Evolutionary conservation across 2,329 filamentous ascomycete genomes (phyloP).

Genomic region (Ophiosphaerella herpotricha): DNA sequence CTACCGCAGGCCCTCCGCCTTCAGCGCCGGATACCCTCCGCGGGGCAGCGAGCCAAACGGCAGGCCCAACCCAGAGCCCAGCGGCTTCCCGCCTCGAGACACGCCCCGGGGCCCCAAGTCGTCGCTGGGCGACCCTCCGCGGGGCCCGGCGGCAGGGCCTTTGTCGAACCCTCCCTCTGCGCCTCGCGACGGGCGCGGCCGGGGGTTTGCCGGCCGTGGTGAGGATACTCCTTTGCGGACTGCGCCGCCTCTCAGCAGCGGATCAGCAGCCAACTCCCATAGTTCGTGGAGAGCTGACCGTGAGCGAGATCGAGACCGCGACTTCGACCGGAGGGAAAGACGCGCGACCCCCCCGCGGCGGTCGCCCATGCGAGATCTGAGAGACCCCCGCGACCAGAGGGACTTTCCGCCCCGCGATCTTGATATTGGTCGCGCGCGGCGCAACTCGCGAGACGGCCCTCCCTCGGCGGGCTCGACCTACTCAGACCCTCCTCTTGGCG

Average conservation of each 20-base stretch:
- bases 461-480: conserved; percentile 72
- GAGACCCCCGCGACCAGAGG: conserved; percentile 67
- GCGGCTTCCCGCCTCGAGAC: conserved; percentile 53
- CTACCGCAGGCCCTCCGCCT: conserved; percentile 69
- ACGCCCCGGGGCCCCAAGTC: conserved; percentile 77
- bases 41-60: conserved; percentile 44
- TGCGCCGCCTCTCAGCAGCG: conserved; percentile 55
- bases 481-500: conserved; percentile 65
- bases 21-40: conserved; percentile 61
- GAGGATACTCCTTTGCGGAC: conserved; percentile 66
- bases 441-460: conserved; percentile 74
- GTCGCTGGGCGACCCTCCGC: conserved; percentile 69
- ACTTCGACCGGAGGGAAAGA: conserved; percentile 60
- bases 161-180: conserved; percentile 41
- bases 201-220: conserved; percentile 62
- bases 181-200: conserved; percentile 62
- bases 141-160: conserved; percentile 42
- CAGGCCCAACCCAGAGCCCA: conserved; percentile 35
- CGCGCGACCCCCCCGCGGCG: conserved; percentile 66
- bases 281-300: conserved; percentile 56
- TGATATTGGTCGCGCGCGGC: conserved; percentile 69
- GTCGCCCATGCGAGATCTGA: conserved; percentile 63
- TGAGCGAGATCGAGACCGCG: conserved; percentile 59
- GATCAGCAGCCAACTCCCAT: conserved; percentile 51
- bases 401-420: conserved; percentile 64